Conservation (phyloP, 176 grass and related monocot species). For the Hsuehochloa calcarea region DNA sequence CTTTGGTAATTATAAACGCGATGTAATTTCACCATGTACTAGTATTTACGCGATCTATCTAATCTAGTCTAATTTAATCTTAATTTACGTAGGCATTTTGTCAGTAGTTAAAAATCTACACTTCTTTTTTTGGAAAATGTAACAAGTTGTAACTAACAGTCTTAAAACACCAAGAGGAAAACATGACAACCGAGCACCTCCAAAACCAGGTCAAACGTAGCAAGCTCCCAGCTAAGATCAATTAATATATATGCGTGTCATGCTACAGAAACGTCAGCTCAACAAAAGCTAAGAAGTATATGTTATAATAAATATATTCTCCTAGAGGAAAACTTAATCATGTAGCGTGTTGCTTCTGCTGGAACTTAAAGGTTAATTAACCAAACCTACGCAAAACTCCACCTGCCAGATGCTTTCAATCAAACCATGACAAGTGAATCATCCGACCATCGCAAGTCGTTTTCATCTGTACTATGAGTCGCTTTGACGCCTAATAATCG, state of each 20-base stretch:
- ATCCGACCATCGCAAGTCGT: not conserved
- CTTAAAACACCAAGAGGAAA: not conserved
- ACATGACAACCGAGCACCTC: not conserved
- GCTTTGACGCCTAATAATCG: conserved; percentile 12
- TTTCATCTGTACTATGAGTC: not conserved
- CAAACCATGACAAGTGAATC: not conserved
- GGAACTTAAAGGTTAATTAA: not conserved
- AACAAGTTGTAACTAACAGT: not conserved
- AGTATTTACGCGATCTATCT: not conserved
- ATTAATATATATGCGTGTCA: not conserved
- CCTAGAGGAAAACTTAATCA: not conserved
- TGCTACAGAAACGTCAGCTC: not conserved
- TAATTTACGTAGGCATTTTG: not conserved
- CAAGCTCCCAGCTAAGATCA: not conserved
- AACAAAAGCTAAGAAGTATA: not conserved
- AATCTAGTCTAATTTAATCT: not conserved
- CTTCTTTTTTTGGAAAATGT: not conserved
- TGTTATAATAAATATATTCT: not conserved
- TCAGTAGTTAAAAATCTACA: too few species aligned
- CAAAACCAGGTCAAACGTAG: not conserved
- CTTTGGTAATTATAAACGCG: not conserved
- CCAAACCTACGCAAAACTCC: not conserved
- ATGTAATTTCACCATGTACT: not conserved
- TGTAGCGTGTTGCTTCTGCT: not conserved
- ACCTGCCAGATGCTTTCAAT: not conserved